Base-by-base conservation (phyloP, 2,329 filamentous ascomycete species). In the Paradendryphiella salina region DNA sequence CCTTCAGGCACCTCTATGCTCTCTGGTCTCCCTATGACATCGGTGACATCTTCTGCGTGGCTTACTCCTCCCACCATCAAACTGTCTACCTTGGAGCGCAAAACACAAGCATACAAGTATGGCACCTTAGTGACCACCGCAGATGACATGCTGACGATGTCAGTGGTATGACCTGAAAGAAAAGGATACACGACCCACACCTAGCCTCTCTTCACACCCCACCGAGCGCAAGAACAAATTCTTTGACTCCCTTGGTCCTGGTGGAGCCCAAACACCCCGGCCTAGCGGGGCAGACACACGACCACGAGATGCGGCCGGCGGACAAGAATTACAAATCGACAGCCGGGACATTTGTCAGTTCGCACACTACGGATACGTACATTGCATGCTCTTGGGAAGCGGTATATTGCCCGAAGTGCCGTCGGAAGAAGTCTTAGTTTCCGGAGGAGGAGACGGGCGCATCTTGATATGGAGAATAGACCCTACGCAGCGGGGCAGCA, bases 11-110 rank as follows among this genome's bases (percentile, higher is more conserved):
- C 21, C 80, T 94, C 0, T 94, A 92, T 76, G 90, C 94, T 57
- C 89, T 97, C 55, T 96, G 96, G 77, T 95, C 91, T 56, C 87
- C 87, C 40, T 93, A 96, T 73, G 94, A 97, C 64, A 89, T 96
- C 33, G 94, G 94, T 52, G 94, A 99, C 75, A 85, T 99, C 52
- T 97, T 97, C 72, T 96, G 90, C 62, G 86, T 96, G n/a, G 88
- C 87, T 1, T 96, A 96, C 73, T 96, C 91, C 3, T 77, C 85
- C 5, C 82, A 85, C 60, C 80, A 90, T 64, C 83, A 93, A 60
- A 96, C 88, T 0, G 82, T 96, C 3, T 97, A 96, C 71, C 83
- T 96, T 35, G 94, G 94, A 50, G 90, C 91, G 0, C 94, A 97
- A 70, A 96, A 97, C 68, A 94, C 91, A 6, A 90, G 88, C 32